These are phyloP conservation scores for Crithidia brevicula DNA, from an alignment of 208 protist species.

Conservation along the genomic window DNA sequence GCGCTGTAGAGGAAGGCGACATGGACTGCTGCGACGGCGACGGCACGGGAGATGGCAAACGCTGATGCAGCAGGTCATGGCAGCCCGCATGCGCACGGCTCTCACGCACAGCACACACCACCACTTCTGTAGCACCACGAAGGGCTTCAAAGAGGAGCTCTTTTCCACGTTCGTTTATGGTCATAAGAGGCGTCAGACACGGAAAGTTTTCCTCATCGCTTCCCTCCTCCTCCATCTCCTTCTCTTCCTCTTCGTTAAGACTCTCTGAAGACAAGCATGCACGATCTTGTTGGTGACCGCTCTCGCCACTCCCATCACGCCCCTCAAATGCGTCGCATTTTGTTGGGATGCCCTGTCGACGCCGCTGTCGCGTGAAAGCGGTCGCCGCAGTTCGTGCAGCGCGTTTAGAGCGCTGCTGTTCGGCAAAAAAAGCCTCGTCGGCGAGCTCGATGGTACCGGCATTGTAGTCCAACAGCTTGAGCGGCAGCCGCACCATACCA, in stretches of 20 bases:
- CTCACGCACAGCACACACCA: slow-evolving; percentile 67
- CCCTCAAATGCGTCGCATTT: neutral
- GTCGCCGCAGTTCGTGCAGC: neutral
- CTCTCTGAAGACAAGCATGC: neutral
- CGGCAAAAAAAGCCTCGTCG: slow-evolving; percentile 4
- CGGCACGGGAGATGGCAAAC: neutral
- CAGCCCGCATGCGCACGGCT: slow-evolving; percentile 54
- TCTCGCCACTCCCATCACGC: neutral
- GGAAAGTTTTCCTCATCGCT: neutral
- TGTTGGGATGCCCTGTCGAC: neutral
- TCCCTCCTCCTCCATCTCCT: neutral
- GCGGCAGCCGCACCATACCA: slow-evolving; percentile 14
- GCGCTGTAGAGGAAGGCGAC: neutral
- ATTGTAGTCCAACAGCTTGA: slow-evolving; percentile 23
- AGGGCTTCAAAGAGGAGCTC: slow-evolving; percentile 56
- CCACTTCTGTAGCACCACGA: slow-evolving; percentile 51
- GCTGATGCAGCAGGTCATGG: slow-evolving; percentile 56
- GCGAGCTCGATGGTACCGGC: slow-evolving; percentile 24
- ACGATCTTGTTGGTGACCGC: neutral
- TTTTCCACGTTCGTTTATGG: slow-evolving; percentile 31
- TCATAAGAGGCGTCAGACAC: neutral
- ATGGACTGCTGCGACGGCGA: neutral
- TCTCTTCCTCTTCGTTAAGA: slow-evolving; percentile 9
- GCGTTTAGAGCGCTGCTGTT: neutral
- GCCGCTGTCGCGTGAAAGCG: too few species aligned